Evolutionary conservation across 345 rosid species (phyloP), one percentile per base, ranked within the genome.

Genomic region (Gossypium stocksii): DNA sequence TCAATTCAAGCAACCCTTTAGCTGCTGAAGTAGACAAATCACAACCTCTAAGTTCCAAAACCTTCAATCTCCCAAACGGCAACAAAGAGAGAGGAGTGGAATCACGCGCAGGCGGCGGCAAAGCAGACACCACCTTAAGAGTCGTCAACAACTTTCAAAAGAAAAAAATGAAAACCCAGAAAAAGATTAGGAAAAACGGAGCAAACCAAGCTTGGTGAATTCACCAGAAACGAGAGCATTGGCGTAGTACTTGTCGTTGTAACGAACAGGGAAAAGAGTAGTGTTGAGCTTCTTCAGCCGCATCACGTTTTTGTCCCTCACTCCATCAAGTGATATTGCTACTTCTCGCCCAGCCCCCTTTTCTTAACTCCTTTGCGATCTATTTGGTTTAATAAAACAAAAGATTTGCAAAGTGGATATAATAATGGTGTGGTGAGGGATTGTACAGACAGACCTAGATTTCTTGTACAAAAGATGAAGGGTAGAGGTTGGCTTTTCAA

Each of bases 281-380:
- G 89, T 84, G 80, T 95, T 95, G 83, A 95, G 97, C 80, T 91
- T 95, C 94, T 87, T 91, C 13, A 93, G 92, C 89, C 89, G 98
- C 99, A 91, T 95, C 88, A 89, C 65, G 86, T 91, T 94, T 89
- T 95, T 95, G 90, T 95, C 98, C 72, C 98, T 88, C 74, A 95
- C 97, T 25, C 84, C 97, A 74, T 95, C 99, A 19, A 95, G 84
- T 57, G 97, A 95, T 82, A 93, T 80, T 43, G 90, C 78, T 74
- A 85, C 86, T 72, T 85, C 96, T 45, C 97, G 84, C 44, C 96
- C 97, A 58, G 84, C 87, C 66, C 92, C 96, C 99, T 93, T 95
- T 74, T 53, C 38, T 15, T 9, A 64, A 23, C 56, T 15, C 2
- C 23, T 22, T 22, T 16, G 25, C 25, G 25, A 23, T 23, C 25